Base-by-base conservation (phyloP, 768 basidiomycete genomes). In the Tylopilus balloui region DNA sequence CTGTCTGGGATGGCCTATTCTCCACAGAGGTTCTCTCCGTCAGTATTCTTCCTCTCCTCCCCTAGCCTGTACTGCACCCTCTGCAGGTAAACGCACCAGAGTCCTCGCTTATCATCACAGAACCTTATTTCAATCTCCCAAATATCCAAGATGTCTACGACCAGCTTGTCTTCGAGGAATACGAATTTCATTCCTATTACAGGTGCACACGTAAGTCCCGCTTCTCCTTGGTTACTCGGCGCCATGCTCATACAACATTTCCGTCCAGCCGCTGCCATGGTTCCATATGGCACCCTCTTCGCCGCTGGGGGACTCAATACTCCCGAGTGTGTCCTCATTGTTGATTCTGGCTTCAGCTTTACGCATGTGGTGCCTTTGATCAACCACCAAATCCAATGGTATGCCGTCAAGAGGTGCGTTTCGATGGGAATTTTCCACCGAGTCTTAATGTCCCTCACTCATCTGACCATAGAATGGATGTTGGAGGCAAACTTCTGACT, bases 151-250 rank as follows among this genome's bases (percentile, higher is more conserved):
- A 92, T 23, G 78, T 89, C 28, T 93, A 94, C 60, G 94, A 98
- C 64, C 92, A 97, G 68, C 88, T 98, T 64, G 76, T 95, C 3
- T 97, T 96, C 60, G 94, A 97, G 65, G 92, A 97, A 69, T 98
- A 93, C 71, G 93, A 94, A 59, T 96, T 95, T 63, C 74, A 78
- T 40, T 82, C 88, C 40, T 92, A 89, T 65, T 75, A 80, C 61
- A 79, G 92, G 24, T 83, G 83, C 61, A 81, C 91, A 45, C 86
- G 94, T 95, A 69, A 64, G 88, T 74, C 20, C 36, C 31, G 40
- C 46, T 45, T 47, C 47, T 45, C 59, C 52, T 47, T 47, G 50
- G 48, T 51, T 55, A 56, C 60, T 55, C 32, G 53, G 47, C 42
- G 53, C 46, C 57, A 53, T 45, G 55, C 57, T 57, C 51, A 58